Percentiles rank a stretch among this genome's conserved stretches.
Conservation (phyloP, 768 basidiomycete genomes). For the Amanita phalloides region DNA sequence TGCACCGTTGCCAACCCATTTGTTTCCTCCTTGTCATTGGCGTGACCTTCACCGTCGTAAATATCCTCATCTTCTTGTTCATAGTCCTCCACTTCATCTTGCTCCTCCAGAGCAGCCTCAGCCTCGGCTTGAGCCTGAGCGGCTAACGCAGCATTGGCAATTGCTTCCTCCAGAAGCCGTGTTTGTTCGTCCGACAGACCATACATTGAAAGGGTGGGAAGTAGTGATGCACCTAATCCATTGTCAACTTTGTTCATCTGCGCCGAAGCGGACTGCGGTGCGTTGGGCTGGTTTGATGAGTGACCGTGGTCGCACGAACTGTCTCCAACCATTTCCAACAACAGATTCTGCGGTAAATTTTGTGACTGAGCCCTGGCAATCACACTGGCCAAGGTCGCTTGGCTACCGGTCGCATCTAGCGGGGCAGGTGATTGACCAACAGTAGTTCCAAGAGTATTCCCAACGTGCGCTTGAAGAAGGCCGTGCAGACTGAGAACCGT, state of each 20-base stretch:
- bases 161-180: slow-evolving; percentile 57
- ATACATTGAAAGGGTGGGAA: slow-evolving; percentile 48
- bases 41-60: slow-evolving; percentile 26
- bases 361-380: slow-evolving; percentile 62
- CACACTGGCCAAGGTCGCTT: slow-evolving; percentile 61
- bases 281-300: slow-evolving; percentile 2
- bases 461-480: slow-evolving; percentile 47
- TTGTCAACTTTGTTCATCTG: background rate
- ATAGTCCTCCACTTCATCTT: slow-evolving; percentile 37
- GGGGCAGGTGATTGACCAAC: slow-evolving; percentile 17
- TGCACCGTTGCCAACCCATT: background rate
- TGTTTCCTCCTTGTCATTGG: slow-evolving; percentile 16
- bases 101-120: slow-evolving; percentile 65
- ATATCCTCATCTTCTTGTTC: slow-evolving; percentile 35
- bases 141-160: slow-evolving; percentile 62
- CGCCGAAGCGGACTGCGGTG: background rate
- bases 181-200: slow-evolving; percentile 69
- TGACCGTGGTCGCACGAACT: slow-evolving; percentile 7
- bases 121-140: slow-evolving; percentile 75
- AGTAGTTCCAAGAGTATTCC: slow-evolving; percentile 38
- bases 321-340: background rate
- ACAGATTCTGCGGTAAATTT: slow-evolving; percentile 16
- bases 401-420: slow-evolving; percentile 41
- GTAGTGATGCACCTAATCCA: slow-evolving; percentile 1
- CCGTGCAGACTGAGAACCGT: slow-evolving; percentile 44